A percentile compares a stretch with the other conserved stretches of the same genome.
These are phyloP conservation scores for Saccharomycopsis hybrid DNA, from an alignment of 1,139 yeast genomes.

Conservation along the genomic window DNA sequence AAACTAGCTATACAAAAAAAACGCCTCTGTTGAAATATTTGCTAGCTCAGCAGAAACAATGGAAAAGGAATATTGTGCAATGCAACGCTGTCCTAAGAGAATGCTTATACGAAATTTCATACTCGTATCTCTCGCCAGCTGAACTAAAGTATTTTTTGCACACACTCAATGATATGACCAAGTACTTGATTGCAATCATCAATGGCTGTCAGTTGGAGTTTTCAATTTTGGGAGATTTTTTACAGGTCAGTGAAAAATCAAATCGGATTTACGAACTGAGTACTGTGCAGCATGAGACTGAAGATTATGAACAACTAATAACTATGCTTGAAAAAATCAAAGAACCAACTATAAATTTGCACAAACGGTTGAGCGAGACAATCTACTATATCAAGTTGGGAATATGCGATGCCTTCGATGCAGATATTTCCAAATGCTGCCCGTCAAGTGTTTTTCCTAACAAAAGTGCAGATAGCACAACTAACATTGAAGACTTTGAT, in stretches of 20 bases:
- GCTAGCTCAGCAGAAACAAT: constrained; percentile 24
- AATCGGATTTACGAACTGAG: too few relatives aligned
- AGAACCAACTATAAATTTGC: constrained; percentile 31
- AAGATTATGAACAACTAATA: constrained; percentile 27
- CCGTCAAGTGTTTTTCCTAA: constrained; percentile 20
- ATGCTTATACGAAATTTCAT: constrained; percentile 42
- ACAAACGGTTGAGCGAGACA: constrained; percentile 30
- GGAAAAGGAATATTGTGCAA: constrained; percentile 31
- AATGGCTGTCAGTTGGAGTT: constrained; percentile 46
- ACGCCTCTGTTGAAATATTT: constrained; percentile 27
- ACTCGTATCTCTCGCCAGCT: constrained; percentile 39
- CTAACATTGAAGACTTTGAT: neutral
- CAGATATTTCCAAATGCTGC: constrained; percentile 24
- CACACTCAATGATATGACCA: constrained; percentile 30
- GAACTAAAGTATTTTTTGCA: constrained; percentile 34
- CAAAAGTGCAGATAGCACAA: too few relatives aligned
- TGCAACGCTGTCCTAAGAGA: constrained; percentile 39
- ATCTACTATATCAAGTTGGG: constrained; percentile 30
- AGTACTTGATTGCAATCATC: constrained; percentile 36
- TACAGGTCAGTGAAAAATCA: neutral
- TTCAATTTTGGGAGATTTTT: constrained; percentile 27
- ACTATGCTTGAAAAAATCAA: constrained; percentile 30
- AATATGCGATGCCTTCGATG: constrained; percentile 38
- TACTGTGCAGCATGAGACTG: constrained; percentile 23
- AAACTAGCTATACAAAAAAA: constrained; percentile 24